phyloP scores from a whole-genome alignment of 805 yeast genomes.

The Candida easanensis region DNA sequence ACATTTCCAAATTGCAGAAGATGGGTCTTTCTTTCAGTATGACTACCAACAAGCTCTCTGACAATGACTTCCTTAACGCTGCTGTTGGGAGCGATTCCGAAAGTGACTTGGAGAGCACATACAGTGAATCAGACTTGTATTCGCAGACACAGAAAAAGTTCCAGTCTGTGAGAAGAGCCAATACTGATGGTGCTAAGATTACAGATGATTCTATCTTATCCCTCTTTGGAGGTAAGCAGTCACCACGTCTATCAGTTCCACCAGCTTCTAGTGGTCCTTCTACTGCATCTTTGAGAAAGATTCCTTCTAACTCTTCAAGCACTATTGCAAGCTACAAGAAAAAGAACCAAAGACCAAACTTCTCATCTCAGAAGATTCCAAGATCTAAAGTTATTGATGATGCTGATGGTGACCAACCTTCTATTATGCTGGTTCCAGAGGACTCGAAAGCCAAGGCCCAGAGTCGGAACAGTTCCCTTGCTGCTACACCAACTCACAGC shows the following conservation, averaged over 20 bases:
- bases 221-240: neutral
- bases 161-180: constrained; percentile 9
- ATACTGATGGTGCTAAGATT: constrained; percentile 3
- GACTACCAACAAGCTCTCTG: constrained; percentile 55
- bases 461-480: neutral
- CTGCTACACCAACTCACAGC: neutral
- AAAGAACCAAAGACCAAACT: constrained; percentile 47
- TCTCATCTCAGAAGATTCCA: constrained; percentile 72
- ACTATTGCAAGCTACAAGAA: constrained; percentile 14
- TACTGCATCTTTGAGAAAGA: neutral
- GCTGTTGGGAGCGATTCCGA: constrained; percentile 27
- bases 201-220: constrained; percentile 2
- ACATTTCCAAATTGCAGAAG: constrained; percentile 64
- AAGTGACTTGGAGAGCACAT: constrained; percentile 28
- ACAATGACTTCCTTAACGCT: constrained; percentile 26
- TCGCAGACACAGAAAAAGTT: constrained; percentile 6
- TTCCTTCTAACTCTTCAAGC: constrained; percentile 9
- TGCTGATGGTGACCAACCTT: constrained; percentile 65
- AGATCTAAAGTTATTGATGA: constrained; percentile 64
- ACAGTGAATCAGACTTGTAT: constrained; percentile 18
- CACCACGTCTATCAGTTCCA: constrained; percentile 1
- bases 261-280: neutral
- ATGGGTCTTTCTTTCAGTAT: constrained; percentile 78
- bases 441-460: constrained; percentile 21
- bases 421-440: constrained; percentile 58